Base-by-base conservation (phyloP, 306 rosid genomes). In the Trichosanthes truncata region DNA sequence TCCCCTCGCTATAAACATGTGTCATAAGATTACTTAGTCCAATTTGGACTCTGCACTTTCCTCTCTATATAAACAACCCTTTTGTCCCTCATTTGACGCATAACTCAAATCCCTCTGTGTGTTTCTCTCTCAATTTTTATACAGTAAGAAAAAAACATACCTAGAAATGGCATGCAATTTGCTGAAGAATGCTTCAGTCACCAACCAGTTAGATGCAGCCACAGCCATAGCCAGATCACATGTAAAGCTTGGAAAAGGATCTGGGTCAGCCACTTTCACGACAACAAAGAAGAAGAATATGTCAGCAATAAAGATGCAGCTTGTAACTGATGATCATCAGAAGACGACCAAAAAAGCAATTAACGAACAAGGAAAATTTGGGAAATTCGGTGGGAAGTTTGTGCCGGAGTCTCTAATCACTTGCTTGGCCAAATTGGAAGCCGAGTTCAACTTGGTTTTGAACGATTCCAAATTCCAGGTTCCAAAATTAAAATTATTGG, bases 381-480 rank as follows among this genome's bases (percentile, higher is more conserved):
- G 97, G 9, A 87, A 69, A 46, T 93, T 89, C 66, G 96, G 97
- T 48, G 97, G 97, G 4, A 89, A 78, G 67, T 90, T 79, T 61
- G 96, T 93, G 43, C 92, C 91, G 0, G 97, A 93, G 75, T 79
- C 89, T 41, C 69, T 93, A 26, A 61, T 90, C 0, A 4, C 81
- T 7, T 80, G 65, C 61, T 65, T 93, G 81, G 63, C 0, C 72
- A 82, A 87, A 9, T 93, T 93, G 51, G 96, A 93, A 84, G 69
- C 80, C 7, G 84, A 87, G 66, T 88, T 90, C 88, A 74, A 15
- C 3, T 82, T 66, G 72, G 84, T 74, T 77, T 41, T 84, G 11
- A 71, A 18, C 2, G 96, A 93, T 43, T 4, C 80, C 9, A 6
- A 6, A 33, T 93, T 93, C 79, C 87, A 92, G 97, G 97, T 90